phyloP scores from a whole-genome alignment of 768 basidiomycete species.

The Calocera cornea region DNA sequence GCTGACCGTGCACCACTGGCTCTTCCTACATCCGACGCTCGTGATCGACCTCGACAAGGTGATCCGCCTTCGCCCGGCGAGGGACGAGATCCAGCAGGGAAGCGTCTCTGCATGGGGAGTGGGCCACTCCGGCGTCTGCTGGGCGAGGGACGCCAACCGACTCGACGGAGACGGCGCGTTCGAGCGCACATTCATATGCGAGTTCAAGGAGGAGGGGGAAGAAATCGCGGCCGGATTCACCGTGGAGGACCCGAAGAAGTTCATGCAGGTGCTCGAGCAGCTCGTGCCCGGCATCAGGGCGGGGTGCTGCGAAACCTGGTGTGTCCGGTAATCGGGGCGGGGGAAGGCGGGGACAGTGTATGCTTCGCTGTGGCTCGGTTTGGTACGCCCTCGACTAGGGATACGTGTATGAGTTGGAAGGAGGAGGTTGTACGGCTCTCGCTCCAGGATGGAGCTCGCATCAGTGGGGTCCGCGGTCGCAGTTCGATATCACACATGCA shows the following conservation, averaged over 20 bases:
- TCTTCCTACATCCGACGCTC: background rate
- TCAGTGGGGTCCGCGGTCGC: too few relatives aligned
- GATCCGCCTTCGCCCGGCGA: background rate
- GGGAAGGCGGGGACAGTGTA: background rate
- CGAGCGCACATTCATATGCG: background rate
- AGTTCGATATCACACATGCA: too few relatives aligned
- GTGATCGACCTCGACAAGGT: background rate
- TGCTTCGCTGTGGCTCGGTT: background rate
- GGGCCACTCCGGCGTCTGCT: background rate
- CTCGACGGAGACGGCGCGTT: background rate
- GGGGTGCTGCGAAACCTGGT: background rate
- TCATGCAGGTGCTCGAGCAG: background rate
- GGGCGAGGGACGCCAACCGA: background rate
- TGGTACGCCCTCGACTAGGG: background rate
- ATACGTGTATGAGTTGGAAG: background rate
- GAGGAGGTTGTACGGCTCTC: too few relatives aligned
- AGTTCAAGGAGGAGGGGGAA: background rate
- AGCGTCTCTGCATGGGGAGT: background rate
- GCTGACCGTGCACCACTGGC: background rate
- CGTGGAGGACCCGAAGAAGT: background rate
- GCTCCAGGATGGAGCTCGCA: too few relatives aligned
- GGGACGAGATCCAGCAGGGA: background rate
- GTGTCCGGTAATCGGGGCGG: background rate
- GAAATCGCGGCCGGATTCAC: background rate
- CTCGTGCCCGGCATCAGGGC: background rate